Evolutionary conservation across 78 protist genomes (phyloP).

Genomic region (Emiliania huxleyi): DNA sequence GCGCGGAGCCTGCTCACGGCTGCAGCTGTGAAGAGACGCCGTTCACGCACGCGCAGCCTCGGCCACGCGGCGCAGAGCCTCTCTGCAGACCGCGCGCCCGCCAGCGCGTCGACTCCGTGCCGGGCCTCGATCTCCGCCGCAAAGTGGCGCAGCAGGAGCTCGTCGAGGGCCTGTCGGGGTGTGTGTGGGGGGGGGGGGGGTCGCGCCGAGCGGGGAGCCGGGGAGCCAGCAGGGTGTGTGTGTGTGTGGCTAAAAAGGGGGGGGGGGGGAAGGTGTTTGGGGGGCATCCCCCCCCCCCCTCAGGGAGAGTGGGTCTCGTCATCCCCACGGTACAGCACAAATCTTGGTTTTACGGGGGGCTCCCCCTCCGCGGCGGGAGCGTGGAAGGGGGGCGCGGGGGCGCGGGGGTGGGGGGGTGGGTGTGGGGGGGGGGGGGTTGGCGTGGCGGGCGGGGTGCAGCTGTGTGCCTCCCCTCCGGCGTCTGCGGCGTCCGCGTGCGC

Average conservation of each 20-base stretch:
- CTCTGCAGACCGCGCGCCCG: too few relatives aligned
- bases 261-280: too few relatives aligned
- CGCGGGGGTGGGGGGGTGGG: neutral
- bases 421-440: neutral
- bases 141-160: slow-evolving; percentile 60
- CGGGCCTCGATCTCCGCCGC: slow-evolving; percentile 57
- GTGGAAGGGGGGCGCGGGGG: neutral
- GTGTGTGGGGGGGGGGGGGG: neutral
- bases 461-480: slow-evolving; percentile 60
- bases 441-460: neutral
- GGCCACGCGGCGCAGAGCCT: too few relatives aligned
- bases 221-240: neutral
- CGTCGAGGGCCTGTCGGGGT: slow-evolving; percentile 64
- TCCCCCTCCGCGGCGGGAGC: too few relatives aligned
- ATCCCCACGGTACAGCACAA: neutral
- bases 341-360: neutral
- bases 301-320: neutral
- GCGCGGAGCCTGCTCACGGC: slow-evolving; percentile 22
- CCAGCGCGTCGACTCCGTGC: slow-evolving; percentile 73
- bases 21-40: neutral
- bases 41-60: too few relatives aligned
- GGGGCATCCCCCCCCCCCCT: too few relatives aligned
- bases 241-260: too few relatives aligned
- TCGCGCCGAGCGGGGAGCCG: neutral
- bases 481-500: slow-evolving; percentile 53